Base-by-base conservation (phyloP, 2,329 filamentous ascomycete species). In the Aspergillus sp. region DNA sequence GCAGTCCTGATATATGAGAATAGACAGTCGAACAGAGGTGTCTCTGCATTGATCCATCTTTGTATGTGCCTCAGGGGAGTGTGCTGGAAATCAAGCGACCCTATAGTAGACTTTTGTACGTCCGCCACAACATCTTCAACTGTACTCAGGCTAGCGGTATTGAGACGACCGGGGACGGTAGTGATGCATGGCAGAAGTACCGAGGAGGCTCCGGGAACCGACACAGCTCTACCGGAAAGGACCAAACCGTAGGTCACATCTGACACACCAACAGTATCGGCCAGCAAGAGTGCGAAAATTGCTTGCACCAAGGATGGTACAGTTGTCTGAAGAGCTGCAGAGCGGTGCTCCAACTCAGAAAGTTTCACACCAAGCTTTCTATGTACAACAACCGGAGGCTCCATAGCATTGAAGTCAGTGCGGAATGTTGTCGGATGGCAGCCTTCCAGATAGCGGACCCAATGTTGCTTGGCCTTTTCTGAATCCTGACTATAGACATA, bases 161-260 rank as follows among this genome's bases (percentile, higher is more conserved):
- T 64, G 8, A 77, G 66, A n/a, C 74, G 71, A 25, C 68, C 70
- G 2, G 75, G 75, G 19, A 78, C 69, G 5, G 75, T 78, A 2
- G 71, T 74, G 41, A 77, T 74, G 51, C 74, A 76, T 10, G 75
- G 75, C 15, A 73, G 64, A 5, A 75, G 61, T 10, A 77, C 72
- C 0, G 66, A 68, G 7, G 75, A 69, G 7, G 72, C 68, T 3
- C 71, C 70, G 11, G 70, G 59, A 11, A 73, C 66, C 8, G 73
- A 67, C 3, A 75, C 64, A 25, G 71, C 67, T 27, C 74, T 66
- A 39, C 74, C 74, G 3, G 73, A 75, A 11, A 75, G 69, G 5
- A 76, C 69, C 42, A 68, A 60, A 3, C 74, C 74, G 42, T 75
- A 75, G 1, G 71, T 72, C 8, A 76, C 64, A 62, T 75, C 73